Conservation (phyloP, 2,329 filamentous ascomycete species). For the Botrytis hyacinthi region DNA sequence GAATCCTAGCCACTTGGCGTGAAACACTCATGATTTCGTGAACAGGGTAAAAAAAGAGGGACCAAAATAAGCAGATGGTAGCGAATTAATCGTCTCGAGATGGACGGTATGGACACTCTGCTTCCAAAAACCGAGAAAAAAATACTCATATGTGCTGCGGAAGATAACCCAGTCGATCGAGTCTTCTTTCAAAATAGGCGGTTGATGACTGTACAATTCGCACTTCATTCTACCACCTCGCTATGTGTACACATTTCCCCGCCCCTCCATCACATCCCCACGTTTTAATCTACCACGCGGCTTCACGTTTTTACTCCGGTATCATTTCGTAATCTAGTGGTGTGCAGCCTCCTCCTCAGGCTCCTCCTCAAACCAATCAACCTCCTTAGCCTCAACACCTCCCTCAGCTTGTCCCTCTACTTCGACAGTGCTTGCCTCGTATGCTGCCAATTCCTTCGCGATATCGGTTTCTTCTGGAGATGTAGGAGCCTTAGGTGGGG, state of each 20-base stretch:
- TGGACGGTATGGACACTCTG: not conserved
- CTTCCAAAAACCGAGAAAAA: not conserved
- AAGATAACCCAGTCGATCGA: not conserved
- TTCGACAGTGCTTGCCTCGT: constrained; percentile 92
- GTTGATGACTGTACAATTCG: constrained; percentile 11
- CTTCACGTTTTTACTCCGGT: not conserved
- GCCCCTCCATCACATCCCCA: not conserved
- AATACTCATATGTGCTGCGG: not conserved
- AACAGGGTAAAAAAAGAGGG: not conserved
- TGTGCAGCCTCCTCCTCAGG: constrained; percentile 47
- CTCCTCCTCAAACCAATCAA: constrained; percentile 84
- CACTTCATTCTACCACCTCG: constrained; percentile 19
- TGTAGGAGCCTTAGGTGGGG: constrained; percentile 72
- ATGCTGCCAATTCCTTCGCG: constrained; percentile 85
- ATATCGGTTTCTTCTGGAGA: constrained; percentile 95
- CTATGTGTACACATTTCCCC: constrained; percentile 21
- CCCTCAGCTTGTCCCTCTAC: constrained; percentile 79
- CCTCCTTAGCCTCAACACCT: constrained; percentile 55
- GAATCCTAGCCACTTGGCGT: constrained; percentile 2
- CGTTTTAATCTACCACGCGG: constrained; percentile 10
- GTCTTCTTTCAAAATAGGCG: constrained; percentile 6
- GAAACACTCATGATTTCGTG: not conserved
- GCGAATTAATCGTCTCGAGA: not conserved
- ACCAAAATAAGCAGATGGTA: not conserved
- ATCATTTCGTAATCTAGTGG: constrained; percentile 32